Percentiles rank a stretch among this genome's conserved stretches.
These are phyloP conservation scores for Reutealis trisperma DNA, from an alignment of 345 rosid genomes.

Conservation along the genomic window DNA sequence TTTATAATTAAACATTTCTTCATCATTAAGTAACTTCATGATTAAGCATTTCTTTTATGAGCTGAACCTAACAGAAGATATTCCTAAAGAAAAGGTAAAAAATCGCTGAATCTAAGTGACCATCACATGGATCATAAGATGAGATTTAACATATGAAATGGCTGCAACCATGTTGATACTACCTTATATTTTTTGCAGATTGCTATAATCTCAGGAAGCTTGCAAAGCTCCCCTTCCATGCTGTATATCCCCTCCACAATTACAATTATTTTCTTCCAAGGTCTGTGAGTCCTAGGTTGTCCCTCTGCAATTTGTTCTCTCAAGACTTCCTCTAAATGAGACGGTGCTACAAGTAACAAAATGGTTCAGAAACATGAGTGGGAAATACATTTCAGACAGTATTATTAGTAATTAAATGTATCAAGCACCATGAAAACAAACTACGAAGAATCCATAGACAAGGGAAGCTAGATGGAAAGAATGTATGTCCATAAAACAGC, in stretches of 20 bases:
- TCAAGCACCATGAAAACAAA: neutral
- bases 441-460: neutral
- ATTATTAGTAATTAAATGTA: neutral
- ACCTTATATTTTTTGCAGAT: constrained; percentile 97
- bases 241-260: constrained; percentile 92
- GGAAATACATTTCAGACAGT: neutral
- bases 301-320: constrained; percentile 95
- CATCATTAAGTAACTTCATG: no score
- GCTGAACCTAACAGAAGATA: neutral
- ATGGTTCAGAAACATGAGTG: neutral
- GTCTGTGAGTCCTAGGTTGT: constrained; percentile 89
- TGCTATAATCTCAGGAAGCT: constrained; percentile 85
- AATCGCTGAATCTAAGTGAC: neutral
- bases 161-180: neutral
- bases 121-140: neutral
- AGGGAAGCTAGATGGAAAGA: neutral
- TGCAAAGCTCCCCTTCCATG: constrained; percentile 94
- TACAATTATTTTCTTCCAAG: constrained; percentile 93
- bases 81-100: neutral
- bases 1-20: no score
- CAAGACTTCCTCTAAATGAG: constrained; percentile 88
- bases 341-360: constrained; percentile 62
- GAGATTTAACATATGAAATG: neutral
- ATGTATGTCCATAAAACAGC: neutral
- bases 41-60: no score